These are phyloP conservation scores for Rhizophora apiculata DNA, from an alignment of 345 rosid species.

Conservation along the genomic window DNA sequence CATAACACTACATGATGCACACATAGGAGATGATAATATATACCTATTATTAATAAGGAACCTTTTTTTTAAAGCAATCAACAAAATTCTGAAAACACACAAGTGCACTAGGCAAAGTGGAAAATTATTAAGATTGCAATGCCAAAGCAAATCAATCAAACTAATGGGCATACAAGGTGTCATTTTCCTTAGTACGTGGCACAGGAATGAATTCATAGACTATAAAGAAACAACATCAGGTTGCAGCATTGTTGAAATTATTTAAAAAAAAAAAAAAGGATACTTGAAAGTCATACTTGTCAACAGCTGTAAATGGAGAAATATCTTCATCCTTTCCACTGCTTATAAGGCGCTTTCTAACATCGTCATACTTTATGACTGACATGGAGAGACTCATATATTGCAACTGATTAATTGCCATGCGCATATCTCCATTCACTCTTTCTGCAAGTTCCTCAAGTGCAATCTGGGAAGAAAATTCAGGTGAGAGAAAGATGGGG, in stretches of 20 bases:
- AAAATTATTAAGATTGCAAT: too few relatives aligned
- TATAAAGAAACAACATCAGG: not conserved
- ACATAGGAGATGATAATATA: too few relatives aligned
- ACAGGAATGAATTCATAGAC: not conserved
- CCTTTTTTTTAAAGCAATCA: too few relatives aligned
- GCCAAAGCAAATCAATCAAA: not conserved
- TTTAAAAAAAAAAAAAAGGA: not conserved
- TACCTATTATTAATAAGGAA: too few relatives aligned
- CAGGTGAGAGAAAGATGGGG: not conserved
- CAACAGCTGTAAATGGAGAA: constrained; percentile 96
- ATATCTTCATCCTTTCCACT: constrained; percentile 97
- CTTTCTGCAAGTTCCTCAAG: constrained; percentile 95
- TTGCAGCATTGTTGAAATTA: not conserved
- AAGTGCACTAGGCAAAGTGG: too few relatives aligned
- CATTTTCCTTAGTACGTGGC: not conserved
- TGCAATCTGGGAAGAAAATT: constrained; percentile 52
- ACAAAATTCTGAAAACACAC: too few relatives aligned
- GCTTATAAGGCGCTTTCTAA: constrained; percentile 77
- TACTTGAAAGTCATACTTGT: constrained; percentile 54
- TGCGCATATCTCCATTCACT: constrained; percentile 92
- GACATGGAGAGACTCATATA: constrained; percentile 95
- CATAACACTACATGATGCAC: too few relatives aligned
- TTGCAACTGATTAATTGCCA: constrained; percentile 90
- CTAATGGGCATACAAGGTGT: not conserved
- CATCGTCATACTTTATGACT: constrained; percentile 77